Percentiles rank a stretch among this genome's conserved stretches.
phyloP scores from a whole-genome alignment of 768 basidiomycete species.

The Trametes gibbosa region DNA sequence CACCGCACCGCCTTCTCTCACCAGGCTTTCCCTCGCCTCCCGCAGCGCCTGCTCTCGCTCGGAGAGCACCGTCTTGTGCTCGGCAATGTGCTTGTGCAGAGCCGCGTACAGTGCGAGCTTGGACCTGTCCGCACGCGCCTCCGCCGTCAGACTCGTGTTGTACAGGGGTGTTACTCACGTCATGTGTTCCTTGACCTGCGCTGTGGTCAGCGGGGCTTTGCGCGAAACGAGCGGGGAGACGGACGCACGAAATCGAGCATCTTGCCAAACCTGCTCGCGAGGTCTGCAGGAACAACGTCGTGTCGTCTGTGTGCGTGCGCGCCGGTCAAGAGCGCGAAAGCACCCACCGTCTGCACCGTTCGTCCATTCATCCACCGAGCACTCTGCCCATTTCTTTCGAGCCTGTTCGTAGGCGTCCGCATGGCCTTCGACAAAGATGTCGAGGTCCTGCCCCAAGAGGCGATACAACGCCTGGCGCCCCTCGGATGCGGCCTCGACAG shows the following conservation, averaged over 20 bases:
- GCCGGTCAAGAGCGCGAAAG: neutral
- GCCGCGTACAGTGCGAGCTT: conserved; percentile 48
- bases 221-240: neutral
- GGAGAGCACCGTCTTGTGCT: conserved; percentile 38
- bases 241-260: conserved; percentile 51
- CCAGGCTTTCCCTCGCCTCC: conserved; percentile 31
- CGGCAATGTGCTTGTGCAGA: conserved; percentile 41
- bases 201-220: neutral
- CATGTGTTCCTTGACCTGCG: conserved; percentile 47
- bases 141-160: neutral
- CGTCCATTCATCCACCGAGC: conserved; percentile 52
- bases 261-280: conserved; percentile 40
- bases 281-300: conserved; percentile 33
- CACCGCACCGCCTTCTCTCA: conserved; percentile 41
- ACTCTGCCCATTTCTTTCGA: conserved; percentile 47
- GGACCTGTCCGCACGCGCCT: conserved; percentile 28
- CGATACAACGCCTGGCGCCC: conserved; percentile 31
- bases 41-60: conserved; percentile 42
- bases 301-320: neutral
- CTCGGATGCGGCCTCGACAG: neutral
- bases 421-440: conserved; percentile 40
- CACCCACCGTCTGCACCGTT: conserved; percentile 49
- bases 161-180: conserved; percentile 32
- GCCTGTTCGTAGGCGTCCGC: conserved; percentile 44
- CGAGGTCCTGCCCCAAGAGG: conserved; percentile 44